Base-by-base conservation (phyloP, 2,329 filamentous ascomycete genomes). In the Graphilbum ipis-grandicollis region DNA sequence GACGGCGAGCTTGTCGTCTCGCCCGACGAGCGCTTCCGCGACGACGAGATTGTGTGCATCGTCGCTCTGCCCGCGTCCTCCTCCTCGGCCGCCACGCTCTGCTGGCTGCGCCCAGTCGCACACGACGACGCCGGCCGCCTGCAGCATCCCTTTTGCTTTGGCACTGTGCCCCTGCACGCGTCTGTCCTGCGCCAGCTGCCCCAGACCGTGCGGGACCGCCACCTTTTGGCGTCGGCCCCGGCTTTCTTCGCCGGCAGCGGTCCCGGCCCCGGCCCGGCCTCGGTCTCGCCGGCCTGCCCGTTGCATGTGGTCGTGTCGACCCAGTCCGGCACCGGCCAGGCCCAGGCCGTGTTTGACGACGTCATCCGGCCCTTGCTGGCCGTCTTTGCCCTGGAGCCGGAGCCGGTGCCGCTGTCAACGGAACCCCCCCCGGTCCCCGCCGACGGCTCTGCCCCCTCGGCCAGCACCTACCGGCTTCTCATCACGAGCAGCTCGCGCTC, bases 241-340 rank as follows among this genome's bases (percentile, higher is more conserved):
- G 10, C 26, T 8, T 25, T 12, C 23, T 25, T 12, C 8, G 23
- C 23, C 43, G n/a, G n/a, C n/a, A n/a, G n/a, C n/a, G n/a, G n/a
- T n/a, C n/a, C n/a, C n/a, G n/a, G n/a, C n/a, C n/a, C n/a, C n/a
- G n/a, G 12, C 7, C 23, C 7, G 8, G 23, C 23, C 23, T 12
- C 7, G 12, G 7, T 8, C 23, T 37, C 10, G 41, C 36, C 19
- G 48, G 46, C 12, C 43, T 53, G 18, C 50, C 47, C n/a, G 42
- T 51, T 76, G n/a, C 66, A 81, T 46, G 60, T 84, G 15, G 52
- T 86, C 18, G 63, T 85, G 15, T 85, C 79, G 1, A 74, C 67
- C 0, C 59, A 60, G 17, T 81, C 80, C 0, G 80, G 80, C 13
- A 67, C 66, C 1, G 66, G 71, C 1, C 58, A 61, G 13, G 74